These are phyloP conservation scores for Amanita pallidorosea DNA, from an alignment of 768 basidiomycete genomes.

Conservation along the genomic window DNA sequence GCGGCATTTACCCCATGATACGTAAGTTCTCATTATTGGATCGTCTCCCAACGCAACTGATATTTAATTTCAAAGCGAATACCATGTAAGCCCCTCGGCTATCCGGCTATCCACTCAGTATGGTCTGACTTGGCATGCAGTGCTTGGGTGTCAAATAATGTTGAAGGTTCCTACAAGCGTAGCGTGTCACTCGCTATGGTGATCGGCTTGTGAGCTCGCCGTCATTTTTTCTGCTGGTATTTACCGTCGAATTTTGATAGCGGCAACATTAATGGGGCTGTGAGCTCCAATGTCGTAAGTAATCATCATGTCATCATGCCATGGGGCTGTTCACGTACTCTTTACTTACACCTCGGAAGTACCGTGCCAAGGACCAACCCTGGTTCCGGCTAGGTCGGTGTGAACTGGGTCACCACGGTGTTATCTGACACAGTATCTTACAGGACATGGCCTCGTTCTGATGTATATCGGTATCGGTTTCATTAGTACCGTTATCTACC, in stretches of 20 bases:
- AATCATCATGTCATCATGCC: too few species aligned
- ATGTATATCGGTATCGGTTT: constrained; percentile 63
- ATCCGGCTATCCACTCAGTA: not conserved
- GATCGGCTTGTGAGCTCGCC: constrained; percentile 40
- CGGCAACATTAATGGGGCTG: constrained; percentile 68
- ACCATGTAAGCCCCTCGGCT: constrained; percentile 39
- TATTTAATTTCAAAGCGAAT: constrained; percentile 32
- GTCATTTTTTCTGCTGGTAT: not conserved
- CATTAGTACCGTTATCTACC: constrained; percentile 30
- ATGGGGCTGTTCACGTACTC: not conserved
- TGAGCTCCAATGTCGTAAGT: constrained; percentile 65
- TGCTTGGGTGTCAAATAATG: constrained; percentile 57
- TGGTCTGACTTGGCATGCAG: constrained; percentile 13
- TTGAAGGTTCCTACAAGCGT: constrained; percentile 70
- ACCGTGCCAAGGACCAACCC: constrained; percentile 54
- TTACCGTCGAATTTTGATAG: constrained; percentile 17
- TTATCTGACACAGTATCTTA: not conserved
- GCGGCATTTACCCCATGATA: constrained; percentile 69
- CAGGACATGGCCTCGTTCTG: constrained; percentile 40
- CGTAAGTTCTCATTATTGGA: constrained; percentile 27
- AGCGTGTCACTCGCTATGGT: constrained; percentile 62
- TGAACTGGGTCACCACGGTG: constrained; percentile 20
- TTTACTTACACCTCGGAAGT: constrained; percentile 20
- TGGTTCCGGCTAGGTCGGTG: constrained; percentile 47
- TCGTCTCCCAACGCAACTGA: not conserved